A percentile compares a stretch with the other conserved stretches of the same genome.
Evolutionary conservation across 192 early-diverging fungal species (phyloP).

Genomic region (Backusella luteola): DNA sequence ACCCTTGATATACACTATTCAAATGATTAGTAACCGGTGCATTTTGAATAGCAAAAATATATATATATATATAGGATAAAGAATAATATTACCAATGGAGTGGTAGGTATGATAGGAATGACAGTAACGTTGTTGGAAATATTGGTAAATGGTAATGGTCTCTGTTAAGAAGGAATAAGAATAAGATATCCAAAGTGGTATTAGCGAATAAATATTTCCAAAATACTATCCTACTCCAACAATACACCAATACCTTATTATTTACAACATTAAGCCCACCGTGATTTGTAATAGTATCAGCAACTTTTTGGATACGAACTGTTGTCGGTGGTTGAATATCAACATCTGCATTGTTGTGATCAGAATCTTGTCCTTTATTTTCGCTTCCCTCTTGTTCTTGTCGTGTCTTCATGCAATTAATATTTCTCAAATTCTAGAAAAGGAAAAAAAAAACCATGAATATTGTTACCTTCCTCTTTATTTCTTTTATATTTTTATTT

Average conservation of each 20-base stretch:
- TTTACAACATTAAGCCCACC: constrained; percentile 9
- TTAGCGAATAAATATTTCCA: not conserved
- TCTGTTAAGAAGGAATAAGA: constrained; percentile 13
- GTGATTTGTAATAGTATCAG: constrained; percentile 11
- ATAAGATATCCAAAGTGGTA: constrained; percentile 9
- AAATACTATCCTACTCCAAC: constrained; percentile 5
- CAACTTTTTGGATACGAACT: constrained; percentile 8
- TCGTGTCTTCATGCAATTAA: constrained; percentile 2
- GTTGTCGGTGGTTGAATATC: constrained; percentile 5
- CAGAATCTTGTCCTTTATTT: constrained; percentile 4
- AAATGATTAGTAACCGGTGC: too few relatives aligned
- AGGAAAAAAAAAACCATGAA: not conserved
- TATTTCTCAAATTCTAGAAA: constrained; percentile 9
- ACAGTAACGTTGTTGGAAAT: constrained; percentile 2
- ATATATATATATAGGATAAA: too few relatives aligned
- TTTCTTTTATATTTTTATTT: not conserved
- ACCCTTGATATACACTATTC: not conserved
- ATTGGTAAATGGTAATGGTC: constrained; percentile 10
- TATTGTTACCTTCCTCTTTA: not conserved
- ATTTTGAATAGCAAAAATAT: not conserved
- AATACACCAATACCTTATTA: constrained; percentile 8
- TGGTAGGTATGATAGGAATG: not conserved
- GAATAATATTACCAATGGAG: too few relatives aligned
- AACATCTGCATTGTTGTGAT: not conserved
- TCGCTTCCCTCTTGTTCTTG: constrained; percentile 4